Base-by-base conservation (phyloP, 305 asterid species). In the Fraxinus velutina region DNA sequence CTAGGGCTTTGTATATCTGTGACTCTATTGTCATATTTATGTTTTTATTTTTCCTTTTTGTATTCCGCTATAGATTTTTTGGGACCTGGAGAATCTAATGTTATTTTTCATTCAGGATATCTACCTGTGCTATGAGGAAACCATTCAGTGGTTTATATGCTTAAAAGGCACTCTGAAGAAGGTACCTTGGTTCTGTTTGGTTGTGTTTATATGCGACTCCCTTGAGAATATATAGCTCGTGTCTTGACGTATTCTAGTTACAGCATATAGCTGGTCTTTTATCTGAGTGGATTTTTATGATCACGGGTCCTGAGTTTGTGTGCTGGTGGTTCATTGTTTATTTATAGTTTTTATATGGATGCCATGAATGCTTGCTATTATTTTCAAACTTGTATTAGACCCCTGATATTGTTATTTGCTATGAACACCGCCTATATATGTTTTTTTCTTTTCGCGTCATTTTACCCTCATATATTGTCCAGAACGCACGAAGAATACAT, bases 111-210 rank as follows among this genome's bases (percentile, higher is more conserved):
- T 92, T 90, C 98, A 96, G 99, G 97, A 90, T 84, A 83, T 86
- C 93, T 86, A 82, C 95, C 84, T 81, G 85, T 89, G 97, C 96
- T 88, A 84, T 91, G 97, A 90, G 94, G 98, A 91, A 91, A 89
- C 91, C 92, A 85, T 92, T 88, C 97, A 89, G 91, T 94, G 95
- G 92, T 92, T 93, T 94, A 92, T 94, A 90, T 92, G 94, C 90
- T 92, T 92, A 90, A 92, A 92, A 90, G 94, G 91, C 93, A 81
- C 90, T 88, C 89, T 91, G 93, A 91, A 92, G 99, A 95, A 94
- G 99, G 99, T 95, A 95, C 90, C 97, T 90, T 91, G 94, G 99
- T 92, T 89, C 89, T 89, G 86, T 85, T 88, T 90, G 87, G 97
- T 29, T 27, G 99, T 88, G 87, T 87, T 93, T 86, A 79, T 83